These are phyloP conservation scores for Tulasnella sp. DNA, from an alignment of 768 basidiomycete species.

Conservation along the genomic window DNA sequence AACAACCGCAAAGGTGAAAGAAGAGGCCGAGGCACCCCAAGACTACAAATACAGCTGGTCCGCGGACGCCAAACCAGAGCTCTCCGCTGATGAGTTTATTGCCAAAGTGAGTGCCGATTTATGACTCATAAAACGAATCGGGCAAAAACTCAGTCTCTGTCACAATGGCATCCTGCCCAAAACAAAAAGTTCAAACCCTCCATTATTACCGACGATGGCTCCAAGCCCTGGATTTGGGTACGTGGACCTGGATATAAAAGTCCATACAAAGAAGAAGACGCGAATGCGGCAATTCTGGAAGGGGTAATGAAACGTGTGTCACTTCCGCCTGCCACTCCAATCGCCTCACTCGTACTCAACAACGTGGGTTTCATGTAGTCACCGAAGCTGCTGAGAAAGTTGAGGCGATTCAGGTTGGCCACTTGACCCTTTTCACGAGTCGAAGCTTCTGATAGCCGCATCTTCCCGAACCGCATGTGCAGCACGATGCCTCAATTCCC, in stretches of 20 bases:
- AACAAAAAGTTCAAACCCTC: constrained; percentile 65
- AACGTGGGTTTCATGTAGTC: not conserved
- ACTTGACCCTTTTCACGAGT: constrained; percentile 46
- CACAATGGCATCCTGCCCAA: no score
- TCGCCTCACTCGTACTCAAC: no score
- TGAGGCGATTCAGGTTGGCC: no score
- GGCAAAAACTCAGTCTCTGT: not conserved
- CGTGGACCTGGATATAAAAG: not conserved
- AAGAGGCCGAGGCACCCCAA: not conserved
- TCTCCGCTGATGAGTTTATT: not conserved
- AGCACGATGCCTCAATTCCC: constrained; percentile 63
- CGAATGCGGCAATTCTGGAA: no score
- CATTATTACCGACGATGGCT: constrained; percentile 77
- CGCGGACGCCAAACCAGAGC: not conserved
- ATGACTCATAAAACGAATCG: constrained; percentile 1
- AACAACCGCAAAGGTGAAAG: not conserved
- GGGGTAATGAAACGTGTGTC: no score
- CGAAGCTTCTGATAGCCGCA: no score
- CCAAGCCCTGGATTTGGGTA: constrained; percentile 52
- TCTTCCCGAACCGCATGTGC: no score
- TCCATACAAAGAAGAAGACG: no score
- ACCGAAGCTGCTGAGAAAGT: no score
- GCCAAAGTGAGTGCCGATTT: not conserved
- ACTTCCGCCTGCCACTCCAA: no score
- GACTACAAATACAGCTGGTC: not conserved